Evolutionary conservation across 345 rosid species (phyloP), one percentile per base, ranked within the genome.

Genomic region (Gossypium stocksii): DNA sequence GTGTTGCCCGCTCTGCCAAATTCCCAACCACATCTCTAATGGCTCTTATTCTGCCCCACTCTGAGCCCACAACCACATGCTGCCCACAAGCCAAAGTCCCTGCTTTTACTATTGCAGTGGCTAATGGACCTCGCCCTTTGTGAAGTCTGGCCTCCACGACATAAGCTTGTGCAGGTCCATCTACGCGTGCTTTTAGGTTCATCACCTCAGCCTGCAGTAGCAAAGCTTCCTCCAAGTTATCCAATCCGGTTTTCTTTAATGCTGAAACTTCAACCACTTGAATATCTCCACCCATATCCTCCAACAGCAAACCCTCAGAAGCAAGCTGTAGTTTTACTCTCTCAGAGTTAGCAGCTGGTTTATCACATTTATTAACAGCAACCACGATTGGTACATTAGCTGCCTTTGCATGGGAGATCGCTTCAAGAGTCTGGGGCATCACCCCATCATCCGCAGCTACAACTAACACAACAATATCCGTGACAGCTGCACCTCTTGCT

Each of bases 361-460:
- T 90, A 80, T 95, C 99, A 25, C 99, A 93, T 79, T 95, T 93
- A 66, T 95, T 93, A 66, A 95, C 80, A 2, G 97, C 98, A 81
- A 93, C 98, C 54, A 95, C 97, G 65, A 93, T 84, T 0, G 97
- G 94, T 63, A 91, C 98, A 81, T 91, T 86, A 17, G 99, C 98
- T 9, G 78, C 87, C 84, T 87, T 91, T 76, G 97, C 99, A 71
- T 95, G 97, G 22, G 91, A 77, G 75, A 95, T 87, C 66, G 99
- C 96, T 81, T 95, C 99, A 3, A 87, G 88, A 11, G 98, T 95
- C 85, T 95, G 98, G 16, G 99, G 98, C 97, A 95, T 95, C 79
- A 93, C 93, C 66, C 98, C 97, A 78, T 95, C 99, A 86, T 90
- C 99, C 43, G 97, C 97, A 73, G 98, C 99, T 43, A 90, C 97